Evolutionary conservation across 306 rosid species (phyloP).

Genomic region (Prunus kanzakura): DNA sequence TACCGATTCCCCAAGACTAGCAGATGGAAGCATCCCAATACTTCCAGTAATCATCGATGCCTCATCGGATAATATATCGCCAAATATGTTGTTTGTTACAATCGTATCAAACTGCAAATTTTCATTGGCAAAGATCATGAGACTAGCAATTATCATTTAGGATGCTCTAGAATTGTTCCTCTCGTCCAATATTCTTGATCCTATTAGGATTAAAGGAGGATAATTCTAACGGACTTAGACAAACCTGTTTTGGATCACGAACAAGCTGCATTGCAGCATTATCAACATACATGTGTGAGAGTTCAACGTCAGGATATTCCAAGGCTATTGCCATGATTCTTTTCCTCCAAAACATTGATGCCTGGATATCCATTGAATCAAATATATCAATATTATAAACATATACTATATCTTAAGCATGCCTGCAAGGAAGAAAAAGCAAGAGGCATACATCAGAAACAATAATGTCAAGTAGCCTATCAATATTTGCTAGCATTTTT

Average conservation of each 20-base stretch:
- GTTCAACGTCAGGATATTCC: slow-evolving; percentile 88
- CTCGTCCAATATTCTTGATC: neutral
- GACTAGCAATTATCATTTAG: slow-evolving; percentile 12
- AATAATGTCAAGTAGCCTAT: neutral
- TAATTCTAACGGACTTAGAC: slow-evolving; percentile 20
- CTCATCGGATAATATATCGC: slow-evolving; percentile 92
- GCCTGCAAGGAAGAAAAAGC: neutral
- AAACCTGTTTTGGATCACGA: slow-evolving; percentile 92
- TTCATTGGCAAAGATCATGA: slow-evolving; percentile 23
- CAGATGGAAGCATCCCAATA: slow-evolving; percentile 99
- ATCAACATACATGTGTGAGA: slow-evolving; percentile 96
- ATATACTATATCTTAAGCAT: neutral
- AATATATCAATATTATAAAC: slow-evolving; percentile 1
- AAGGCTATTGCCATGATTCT: slow-evolving; percentile 58
- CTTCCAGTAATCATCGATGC: slow-evolving; percentile 98
- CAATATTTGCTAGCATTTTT: neutral
- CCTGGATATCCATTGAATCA: slow-evolving; percentile 41
- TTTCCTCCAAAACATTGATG: slow-evolving; percentile 89
- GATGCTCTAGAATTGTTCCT: neutral
- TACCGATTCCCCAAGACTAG: slow-evolving; percentile 86
- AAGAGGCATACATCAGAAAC: neutral
- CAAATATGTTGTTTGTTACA: slow-evolving; percentile 92
- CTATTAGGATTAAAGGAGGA: slow-evolving; percentile 18
- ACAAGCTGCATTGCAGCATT: slow-evolving; percentile 92
- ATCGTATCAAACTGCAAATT: slow-evolving; percentile 79